Base-by-base conservation (phyloP, 2,329 filamentous ascomycete genomes). In the Fusarium begoniae region DNA sequence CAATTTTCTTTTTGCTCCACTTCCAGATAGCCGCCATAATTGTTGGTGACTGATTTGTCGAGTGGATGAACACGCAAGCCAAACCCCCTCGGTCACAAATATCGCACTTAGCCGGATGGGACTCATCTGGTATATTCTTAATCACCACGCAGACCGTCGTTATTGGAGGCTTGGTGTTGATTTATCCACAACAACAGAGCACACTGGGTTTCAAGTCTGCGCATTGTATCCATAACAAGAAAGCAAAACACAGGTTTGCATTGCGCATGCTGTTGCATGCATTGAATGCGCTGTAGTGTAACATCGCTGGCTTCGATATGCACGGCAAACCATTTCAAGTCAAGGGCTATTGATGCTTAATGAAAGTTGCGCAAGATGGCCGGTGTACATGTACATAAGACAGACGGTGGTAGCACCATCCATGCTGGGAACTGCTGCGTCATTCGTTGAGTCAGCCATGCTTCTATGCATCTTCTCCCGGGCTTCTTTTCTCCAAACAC, bases 361-460 rank as follows among this genome's bases (percentile, higher is more conserved):
- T 17, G 43, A 30, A 48, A 43, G 56, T 43, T 28, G 54, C 44
- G 48, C 64, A 43, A 53, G 37, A 45, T 56, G 26, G 37, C n/a
- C 41, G 41, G 35, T 48, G 54, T 37, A 14, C 30, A 32, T 35
- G 17, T 35, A 20, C 22, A 24, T 24, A 51, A 37, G 40, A 66
- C 38, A 38, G 69, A 48, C 28, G 24, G 48, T 59, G 59, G 51
- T 59, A 56, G 41, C 43, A 32, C 57, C 30, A 59, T 57, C 53
- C 40, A 47, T 55, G 28, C 41, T 35, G 17, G 55, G 22, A 64
- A 70, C 56, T 57, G 63, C 64, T 66, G 63, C 72, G 65, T 66
- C 76, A 76, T 75, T 55, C 48, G 56, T 65, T 53, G 54, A 72
- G 50, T 59, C 37, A 63, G 60, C 50, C 51, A 45, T 66, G 62